Conservation (phyloP, 768 basidiomycete genomes). For the Sporobolomyces pararoseus region DNA sequence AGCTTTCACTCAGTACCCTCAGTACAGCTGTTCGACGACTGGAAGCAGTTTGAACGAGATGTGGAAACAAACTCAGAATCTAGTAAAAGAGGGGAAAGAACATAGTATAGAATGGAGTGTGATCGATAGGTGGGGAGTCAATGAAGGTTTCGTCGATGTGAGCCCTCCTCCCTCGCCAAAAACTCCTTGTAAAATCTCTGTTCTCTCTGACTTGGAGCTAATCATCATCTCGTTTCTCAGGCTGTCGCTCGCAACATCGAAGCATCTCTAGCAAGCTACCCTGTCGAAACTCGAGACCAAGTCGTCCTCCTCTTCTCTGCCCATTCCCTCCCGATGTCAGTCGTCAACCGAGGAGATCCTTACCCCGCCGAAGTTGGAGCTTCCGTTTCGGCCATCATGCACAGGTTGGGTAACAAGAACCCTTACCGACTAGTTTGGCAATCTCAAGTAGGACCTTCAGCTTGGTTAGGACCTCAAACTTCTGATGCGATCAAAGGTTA, state of each 20-base stretch:
- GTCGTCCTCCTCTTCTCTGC: conserved; percentile 90
- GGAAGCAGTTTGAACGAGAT: conserved; percentile 96
- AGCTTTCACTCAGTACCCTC: conserved; percentile 97
- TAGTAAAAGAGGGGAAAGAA: conserved; percentile 51
- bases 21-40: conserved; percentile 97
- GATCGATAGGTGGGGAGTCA: conserved; percentile 95
- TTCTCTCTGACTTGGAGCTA: not conserved
- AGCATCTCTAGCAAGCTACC: conserved; percentile 72
- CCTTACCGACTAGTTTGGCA: conserved; percentile 97
- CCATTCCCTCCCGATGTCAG: conserved; percentile 94
- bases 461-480: conserved; percentile 99
- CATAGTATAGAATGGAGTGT: conserved; percentile 86
- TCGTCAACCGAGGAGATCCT: conserved; percentile 97
- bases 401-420: conserved; percentile 62
- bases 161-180: conserved; percentile 41
- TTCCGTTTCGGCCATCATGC: conserved; percentile 89
- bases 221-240: conserved; percentile 52
- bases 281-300: conserved; percentile 64
- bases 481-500: conserved; percentile 73
- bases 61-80: conserved; percentile 49
- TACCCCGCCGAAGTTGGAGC: conserved; percentile 93
- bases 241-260: conserved; percentile 86
- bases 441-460: conserved; percentile 90
- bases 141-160: conserved; percentile 90
- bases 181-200: not conserved